These are phyloP conservation scores for Leucosporidium scottii DNA, from an alignment of 768 basidiomycete genomes.

Conservation along the genomic window DNA sequence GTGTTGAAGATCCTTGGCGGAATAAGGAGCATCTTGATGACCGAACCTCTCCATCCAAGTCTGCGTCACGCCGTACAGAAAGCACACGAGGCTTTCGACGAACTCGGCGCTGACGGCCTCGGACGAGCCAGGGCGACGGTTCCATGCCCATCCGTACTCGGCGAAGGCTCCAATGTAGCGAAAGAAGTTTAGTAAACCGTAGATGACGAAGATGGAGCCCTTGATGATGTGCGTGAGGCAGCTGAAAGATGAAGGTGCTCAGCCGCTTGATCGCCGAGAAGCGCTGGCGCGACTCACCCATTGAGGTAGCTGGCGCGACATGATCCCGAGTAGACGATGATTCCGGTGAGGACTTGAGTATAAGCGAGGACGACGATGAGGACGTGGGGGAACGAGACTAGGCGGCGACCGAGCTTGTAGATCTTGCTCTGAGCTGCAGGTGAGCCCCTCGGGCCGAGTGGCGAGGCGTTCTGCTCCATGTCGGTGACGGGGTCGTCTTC, in stretches of 20 bases:
- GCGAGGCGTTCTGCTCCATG: not conserved
- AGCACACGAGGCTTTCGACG: slow-evolving; percentile 52
- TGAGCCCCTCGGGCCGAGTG: not conserved
- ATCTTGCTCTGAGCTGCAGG: not conserved
- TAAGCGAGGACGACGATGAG: slow-evolving; percentile 64
- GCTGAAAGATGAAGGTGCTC: slow-evolving; percentile 44
- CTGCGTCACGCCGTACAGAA: slow-evolving; percentile 61
- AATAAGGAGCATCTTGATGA: slow-evolving; percentile 68
- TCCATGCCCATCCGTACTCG: slow-evolving; percentile 93
- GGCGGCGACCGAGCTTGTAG: too few relatives aligned
- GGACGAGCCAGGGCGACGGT: slow-evolving; percentile 48
- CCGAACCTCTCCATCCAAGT: slow-evolving; percentile 98
- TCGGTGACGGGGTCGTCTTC: too few relatives aligned
- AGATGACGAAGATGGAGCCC: slow-evolving; percentile 85
- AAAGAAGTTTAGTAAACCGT: slow-evolving; percentile 80
- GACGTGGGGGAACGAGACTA: slow-evolving; percentile 30
- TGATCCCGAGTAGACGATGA: slow-evolving; percentile 76
- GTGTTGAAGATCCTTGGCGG: slow-evolving; percentile 87
- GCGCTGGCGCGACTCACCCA: slow-evolving; percentile 51
- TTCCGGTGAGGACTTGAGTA: slow-evolving; percentile 58
- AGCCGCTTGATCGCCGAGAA: not conserved
- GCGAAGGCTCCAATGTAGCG: slow-evolving; percentile 88
- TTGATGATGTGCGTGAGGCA: slow-evolving; percentile 87
- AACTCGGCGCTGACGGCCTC: slow-evolving; percentile 40
- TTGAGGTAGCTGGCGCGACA: slow-evolving; percentile 73